Percentiles rank a stretch among this genome's conserved stretches.
Conservation (phyloP, 2,329 filamentous ascomycete species). For the Parastagonospora nodorum region DNA sequence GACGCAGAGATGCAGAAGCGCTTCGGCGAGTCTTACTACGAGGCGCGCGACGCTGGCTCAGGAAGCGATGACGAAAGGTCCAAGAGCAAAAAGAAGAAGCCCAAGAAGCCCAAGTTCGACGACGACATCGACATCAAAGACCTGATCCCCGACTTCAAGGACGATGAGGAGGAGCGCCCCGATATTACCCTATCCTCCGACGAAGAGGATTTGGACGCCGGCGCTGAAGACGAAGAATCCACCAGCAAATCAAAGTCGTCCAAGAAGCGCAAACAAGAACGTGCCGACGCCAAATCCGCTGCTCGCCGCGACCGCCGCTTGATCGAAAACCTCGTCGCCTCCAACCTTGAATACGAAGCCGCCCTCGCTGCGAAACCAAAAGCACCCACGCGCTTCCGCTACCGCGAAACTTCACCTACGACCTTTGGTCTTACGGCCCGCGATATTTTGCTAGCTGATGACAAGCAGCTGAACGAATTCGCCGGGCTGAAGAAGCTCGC, state of each 20-base stretch:
- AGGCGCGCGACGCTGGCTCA: slow-evolving; percentile 60
- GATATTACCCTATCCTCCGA: slow-evolving; percentile 69
- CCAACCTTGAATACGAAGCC: slow-evolving; percentile 75
- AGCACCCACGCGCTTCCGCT: slow-evolving; percentile 71
- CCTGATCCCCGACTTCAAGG: slow-evolving; percentile 83
- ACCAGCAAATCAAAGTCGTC: slow-evolving; percentile 48
- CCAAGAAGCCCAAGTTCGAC: slow-evolving; percentile 89
- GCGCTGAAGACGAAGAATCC: slow-evolving; percentile 48
- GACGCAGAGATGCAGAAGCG: slow-evolving; percentile 85
- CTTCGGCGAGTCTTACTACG: slow-evolving; percentile 93
- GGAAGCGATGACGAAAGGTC: slow-evolving; percentile 43
- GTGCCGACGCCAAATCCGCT: slow-evolving; percentile 66
- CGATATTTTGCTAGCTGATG: slow-evolving; percentile 90
- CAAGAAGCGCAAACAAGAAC: slow-evolving; percentile 55
- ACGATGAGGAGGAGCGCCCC: slow-evolving; percentile 72
- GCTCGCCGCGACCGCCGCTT: slow-evolving; percentile 81
- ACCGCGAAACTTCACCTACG: slow-evolving; percentile 90
- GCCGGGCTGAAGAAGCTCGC: slow-evolving; percentile 95
- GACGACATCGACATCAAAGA: slow-evolving; percentile 98
- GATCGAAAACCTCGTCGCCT: slow-evolving; percentile 85
- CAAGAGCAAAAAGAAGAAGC: slow-evolving; percentile 59
- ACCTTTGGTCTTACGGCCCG: slow-evolving; percentile 86
- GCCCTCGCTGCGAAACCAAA: slow-evolving; percentile 60
- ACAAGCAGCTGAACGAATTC: slow-evolving; percentile 84
- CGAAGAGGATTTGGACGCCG: slow-evolving; percentile 49